These are phyloP conservation scores for Lecanoromycetidae sp. DNA, from an alignment of 2,329 filamentous ascomycete genomes.

Conservation along the genomic window DNA sequence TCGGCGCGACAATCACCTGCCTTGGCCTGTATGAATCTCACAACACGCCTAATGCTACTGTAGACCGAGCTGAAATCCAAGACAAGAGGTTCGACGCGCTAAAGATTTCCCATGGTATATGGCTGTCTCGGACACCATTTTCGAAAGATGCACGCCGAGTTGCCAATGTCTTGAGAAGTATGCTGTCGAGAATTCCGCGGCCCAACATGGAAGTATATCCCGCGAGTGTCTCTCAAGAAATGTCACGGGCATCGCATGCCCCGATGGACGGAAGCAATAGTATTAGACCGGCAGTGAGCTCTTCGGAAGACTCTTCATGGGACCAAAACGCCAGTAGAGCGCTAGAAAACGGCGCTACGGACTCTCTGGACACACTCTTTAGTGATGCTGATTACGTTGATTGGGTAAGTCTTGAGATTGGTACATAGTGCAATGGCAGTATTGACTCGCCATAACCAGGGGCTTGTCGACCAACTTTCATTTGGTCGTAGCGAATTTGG, in stretches of 20 bases:
- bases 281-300: background rate
- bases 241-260: background rate
- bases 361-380: background rate
- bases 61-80: too few species aligned
- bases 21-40: slow-evolving; percentile 1
- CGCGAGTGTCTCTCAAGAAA: background rate
- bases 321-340: background rate
- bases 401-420: background rate
- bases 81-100: slow-evolving; percentile 1
- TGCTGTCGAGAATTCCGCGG: slow-evolving; percentile 4
- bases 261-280: background rate
- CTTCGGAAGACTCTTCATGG: background rate
- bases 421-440: background rate
- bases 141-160: slow-evolving; percentile 7
- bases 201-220: background rate
- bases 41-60: too few species aligned
- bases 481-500: background rate
- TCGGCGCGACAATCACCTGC: slow-evolving; percentile 37
- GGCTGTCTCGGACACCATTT: background rate
- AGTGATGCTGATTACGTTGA: background rate
- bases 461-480: background rate
- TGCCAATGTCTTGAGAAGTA: background rate
- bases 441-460: background rate
- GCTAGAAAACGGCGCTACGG: background rate
- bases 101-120: slow-evolving; percentile 1